These are phyloP conservation scores for Coriaria nepalensis DNA, from an alignment of 306 rosid genomes.

Conservation along the genomic window DNA sequence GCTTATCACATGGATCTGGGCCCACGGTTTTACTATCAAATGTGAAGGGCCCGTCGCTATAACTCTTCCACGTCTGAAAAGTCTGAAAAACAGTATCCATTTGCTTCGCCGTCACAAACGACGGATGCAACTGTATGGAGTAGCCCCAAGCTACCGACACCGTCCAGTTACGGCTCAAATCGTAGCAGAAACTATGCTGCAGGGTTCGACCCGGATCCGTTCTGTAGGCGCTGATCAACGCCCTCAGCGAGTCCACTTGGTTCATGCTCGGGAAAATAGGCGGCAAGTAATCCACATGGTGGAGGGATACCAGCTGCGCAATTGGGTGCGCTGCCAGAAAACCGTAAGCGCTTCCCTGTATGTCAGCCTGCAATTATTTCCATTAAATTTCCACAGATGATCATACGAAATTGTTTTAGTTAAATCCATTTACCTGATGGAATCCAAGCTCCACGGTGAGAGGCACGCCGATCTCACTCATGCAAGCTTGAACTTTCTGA, in stretches of 20 bases:
- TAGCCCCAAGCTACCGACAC: constrained; percentile 69
- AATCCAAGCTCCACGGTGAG: constrained; percentile 58
- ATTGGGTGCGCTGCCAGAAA: constrained; percentile 57
- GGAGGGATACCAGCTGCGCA: constrained; percentile 62
- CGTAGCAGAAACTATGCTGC: constrained; percentile 45
- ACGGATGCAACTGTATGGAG: constrained; percentile 43
- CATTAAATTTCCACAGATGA: not conserved
- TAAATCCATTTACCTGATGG: constrained; percentile 44
- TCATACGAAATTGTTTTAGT: not conserved
- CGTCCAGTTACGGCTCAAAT: constrained; percentile 44
- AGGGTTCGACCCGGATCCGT: constrained; percentile 50
- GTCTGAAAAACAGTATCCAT: constrained; percentile 34
- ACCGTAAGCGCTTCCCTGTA: constrained; percentile 52
- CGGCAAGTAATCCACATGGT: constrained; percentile 48
- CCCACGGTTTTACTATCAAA: constrained; percentile 37
- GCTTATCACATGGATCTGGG: constrained; percentile 20
- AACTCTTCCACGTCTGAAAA: constrained; percentile 38
- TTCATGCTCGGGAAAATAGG: constrained; percentile 39
- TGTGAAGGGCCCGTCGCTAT: constrained; percentile 26
- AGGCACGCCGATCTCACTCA: constrained; percentile 61
- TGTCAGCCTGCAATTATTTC: constrained; percentile 30
- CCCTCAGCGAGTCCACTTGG: constrained; percentile 16
- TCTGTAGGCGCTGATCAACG: constrained; percentile 11
- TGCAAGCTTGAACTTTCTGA: constrained; percentile 55
- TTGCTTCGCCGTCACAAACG: constrained; percentile 22